Evolutionary conservation across 1,139 yeast genomes (phyloP).

Genomic region (Candida sanyaensis): DNA sequence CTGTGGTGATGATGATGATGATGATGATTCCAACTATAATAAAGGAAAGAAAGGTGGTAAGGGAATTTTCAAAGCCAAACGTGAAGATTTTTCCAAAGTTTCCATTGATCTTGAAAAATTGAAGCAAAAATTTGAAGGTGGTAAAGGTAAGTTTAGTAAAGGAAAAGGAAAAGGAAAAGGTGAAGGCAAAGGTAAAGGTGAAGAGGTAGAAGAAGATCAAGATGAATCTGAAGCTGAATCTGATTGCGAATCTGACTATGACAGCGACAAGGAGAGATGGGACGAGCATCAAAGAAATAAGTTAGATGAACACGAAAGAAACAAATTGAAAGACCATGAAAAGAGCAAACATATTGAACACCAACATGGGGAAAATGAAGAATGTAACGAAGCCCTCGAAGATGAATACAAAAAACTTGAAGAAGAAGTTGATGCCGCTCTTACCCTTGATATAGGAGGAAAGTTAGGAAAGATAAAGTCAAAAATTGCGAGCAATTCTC

Average conservation of each 20-base stretch:
- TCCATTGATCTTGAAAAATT: neutral
- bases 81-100: neutral
- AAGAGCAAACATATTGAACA: neutral
- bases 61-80: neutral
- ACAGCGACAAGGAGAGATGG: neutral
- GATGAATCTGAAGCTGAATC: neutral
- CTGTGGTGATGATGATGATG: no score
- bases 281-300: neutral
- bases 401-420: neutral
- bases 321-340: neutral
- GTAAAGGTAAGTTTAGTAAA: neutral
- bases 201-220: no score
- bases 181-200: no score
- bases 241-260: neutral
- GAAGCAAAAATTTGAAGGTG: neutral
- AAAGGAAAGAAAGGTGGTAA: neutral
- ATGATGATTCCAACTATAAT: no score
- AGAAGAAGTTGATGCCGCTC: neutral
- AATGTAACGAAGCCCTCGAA: neutral
- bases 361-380: neutral
- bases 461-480: neutral
- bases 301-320: neutral
- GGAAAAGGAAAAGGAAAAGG: no score
- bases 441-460: neutral
- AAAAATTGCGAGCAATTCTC: constrained; percentile 1